Percentiles rank a stretch among this genome's conserved stretches.
Conservation (phyloP, 345 rosid genomes). For the Acer saccharum region DNA sequence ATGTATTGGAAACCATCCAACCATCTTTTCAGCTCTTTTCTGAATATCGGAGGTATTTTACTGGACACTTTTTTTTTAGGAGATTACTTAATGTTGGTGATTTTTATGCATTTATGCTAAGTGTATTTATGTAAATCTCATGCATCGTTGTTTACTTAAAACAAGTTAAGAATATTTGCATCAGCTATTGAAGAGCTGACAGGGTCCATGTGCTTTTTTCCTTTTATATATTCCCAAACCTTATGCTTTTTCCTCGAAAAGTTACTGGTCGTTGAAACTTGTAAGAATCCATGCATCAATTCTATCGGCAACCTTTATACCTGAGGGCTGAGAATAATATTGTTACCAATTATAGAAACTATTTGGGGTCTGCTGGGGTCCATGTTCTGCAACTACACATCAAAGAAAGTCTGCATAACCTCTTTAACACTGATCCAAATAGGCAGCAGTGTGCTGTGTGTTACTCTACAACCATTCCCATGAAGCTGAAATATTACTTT, state of each 20-base stretch:
- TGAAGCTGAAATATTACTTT: neutral
- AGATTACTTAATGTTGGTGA: neutral
- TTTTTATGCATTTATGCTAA: neutral
- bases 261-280: neutral
- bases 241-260: neutral
- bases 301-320: neutral
- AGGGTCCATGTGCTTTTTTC: too few relatives aligned
- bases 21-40: slow-evolving; percentile 79
- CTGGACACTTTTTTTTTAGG: too few relatives aligned
- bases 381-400: neutral
- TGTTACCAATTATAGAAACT: neutral
- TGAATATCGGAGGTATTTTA: slow-evolving; percentile 61
- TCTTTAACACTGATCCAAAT: neutral
- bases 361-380: neutral
- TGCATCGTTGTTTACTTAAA: neutral
- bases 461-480: neutral
- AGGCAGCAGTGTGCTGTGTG: neutral
- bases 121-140: neutral
- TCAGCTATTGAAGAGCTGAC: neutral
- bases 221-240: too few relatives aligned
- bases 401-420: neutral
- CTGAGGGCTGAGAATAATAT: neutral
- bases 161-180: neutral
- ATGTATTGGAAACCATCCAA: slow-evolving; percentile 62
- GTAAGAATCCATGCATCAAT: neutral